phyloP scores from a whole-genome alignment of 1,139 yeast species.

The Suhomyces ambrosiae region DNA sequence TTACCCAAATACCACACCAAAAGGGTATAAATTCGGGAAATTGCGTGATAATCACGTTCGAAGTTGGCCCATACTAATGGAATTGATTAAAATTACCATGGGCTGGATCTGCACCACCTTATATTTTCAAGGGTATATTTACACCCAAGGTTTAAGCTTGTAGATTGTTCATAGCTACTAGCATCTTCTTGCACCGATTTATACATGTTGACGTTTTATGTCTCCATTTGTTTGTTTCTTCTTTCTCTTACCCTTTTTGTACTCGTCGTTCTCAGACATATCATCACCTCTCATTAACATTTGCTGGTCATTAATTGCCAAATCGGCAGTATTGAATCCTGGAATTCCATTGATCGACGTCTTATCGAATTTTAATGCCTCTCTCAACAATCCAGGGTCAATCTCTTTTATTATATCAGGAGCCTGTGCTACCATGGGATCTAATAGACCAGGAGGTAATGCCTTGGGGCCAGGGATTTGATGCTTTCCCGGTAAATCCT shows the following conservation, averaged over 20 bases:
- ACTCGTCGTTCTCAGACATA: slow-evolving; percentile 40
- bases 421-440: slow-evolving; percentile 43
- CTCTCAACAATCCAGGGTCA: slow-evolving; percentile 49
- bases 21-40: too few species aligned
- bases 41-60: too few species aligned
- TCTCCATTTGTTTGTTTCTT: slow-evolving; percentile 38
- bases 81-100: too few species aligned
- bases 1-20: too few species aligned
- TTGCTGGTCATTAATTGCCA: slow-evolving; percentile 63
- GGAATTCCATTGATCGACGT: slow-evolving; percentile 76
- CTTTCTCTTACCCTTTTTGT: slow-evolving; percentile 38
- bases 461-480: slow-evolving; percentile 60
- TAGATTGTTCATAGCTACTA: too few species aligned
- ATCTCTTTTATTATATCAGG: slow-evolving; percentile 52
- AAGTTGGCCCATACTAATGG: too few species aligned
- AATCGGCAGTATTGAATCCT: slow-evolving; percentile 70
- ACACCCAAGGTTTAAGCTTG: too few species aligned
- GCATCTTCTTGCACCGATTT: too few species aligned
- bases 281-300: slow-evolving; percentile 48
- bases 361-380: slow-evolving; percentile 63
- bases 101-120: too few species aligned
- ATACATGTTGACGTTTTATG: slow-evolving; percentile 41
- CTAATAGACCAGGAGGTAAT: slow-evolving; percentile 54
- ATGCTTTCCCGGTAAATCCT: slow-evolving; percentile 83
- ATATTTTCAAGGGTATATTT: too few species aligned